Base-by-base conservation (phyloP, 176 grass and related monocot genomes). In the Oryza meyeriana region DNA sequence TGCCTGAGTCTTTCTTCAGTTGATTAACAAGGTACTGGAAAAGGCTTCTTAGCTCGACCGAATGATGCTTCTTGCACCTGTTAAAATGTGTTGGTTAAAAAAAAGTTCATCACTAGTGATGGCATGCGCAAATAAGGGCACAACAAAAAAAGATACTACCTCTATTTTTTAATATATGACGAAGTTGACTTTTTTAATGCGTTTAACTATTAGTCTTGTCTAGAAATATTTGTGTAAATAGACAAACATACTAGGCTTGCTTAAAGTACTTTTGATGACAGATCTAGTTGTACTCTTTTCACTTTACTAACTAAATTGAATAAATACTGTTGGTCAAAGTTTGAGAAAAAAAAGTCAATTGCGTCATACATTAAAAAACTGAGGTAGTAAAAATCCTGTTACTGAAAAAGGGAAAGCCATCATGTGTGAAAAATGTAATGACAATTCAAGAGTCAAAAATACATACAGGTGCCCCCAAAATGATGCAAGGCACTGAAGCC, bases 381-480 rank as follows among this genome's bases (percentile, higher is more conserved):
- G n/a, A n/a, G n/a, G n/a, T n/a, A n/a, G n/a, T 64, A 83, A 66
- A 58, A 85, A n/a, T n/a, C 8, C 9, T 27, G 57, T 76, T 33
- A 84, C 52, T 55, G 65, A 42, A 71, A 50, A 64, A 77, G 32
- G 31, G 27, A 22, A 81, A 86, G 72, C 35, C 22, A 11, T 32
- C 36, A 82, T 57, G 33, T 67, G 25, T 13, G 47, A 66, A 80
- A 80, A 81, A 79, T 40, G 57, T 57, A 67, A 84, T 69, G 30
- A 85, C 66, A 76, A 18, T 61, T 61, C 40, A 18, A 18, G 80
- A 44, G n/a, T 24, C 18, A 80, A 39, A 86, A 62, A 27, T 67
- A 84, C 93, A 87, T 92, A 99, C 97, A 99, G 86, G 89, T 94
- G 93, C 40, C 97, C 97, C 91, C 93, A 99, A 82, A 99, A 99